These are phyloP conservation scores for Selaginella tamariscina DNA, from an alignment of 75 land plant genomes.

Conservation along the genomic window DNA sequence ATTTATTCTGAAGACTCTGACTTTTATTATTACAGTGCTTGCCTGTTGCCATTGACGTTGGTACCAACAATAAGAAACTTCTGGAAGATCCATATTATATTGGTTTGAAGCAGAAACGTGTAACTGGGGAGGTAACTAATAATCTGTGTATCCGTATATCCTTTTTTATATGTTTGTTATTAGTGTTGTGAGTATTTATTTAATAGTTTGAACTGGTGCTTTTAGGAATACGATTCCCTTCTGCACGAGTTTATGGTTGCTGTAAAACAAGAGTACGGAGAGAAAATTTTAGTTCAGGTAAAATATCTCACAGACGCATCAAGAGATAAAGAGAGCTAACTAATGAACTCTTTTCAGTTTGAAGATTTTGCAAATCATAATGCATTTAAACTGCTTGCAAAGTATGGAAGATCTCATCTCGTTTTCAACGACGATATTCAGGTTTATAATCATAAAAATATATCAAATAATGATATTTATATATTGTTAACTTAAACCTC, in stretches of 20 bases:
- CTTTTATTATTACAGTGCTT: conserved; percentile 5
- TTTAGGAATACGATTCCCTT: conserved; percentile 10
- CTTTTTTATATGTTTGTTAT: no score
- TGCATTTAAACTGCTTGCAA: conserved; percentile 7
- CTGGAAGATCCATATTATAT: conserved; percentile 7
- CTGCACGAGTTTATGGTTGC: conserved; percentile 6
- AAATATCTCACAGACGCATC: no score
- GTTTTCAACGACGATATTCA: conserved; percentile 12
- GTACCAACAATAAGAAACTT: conserved; percentile 10
- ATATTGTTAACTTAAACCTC: no score
- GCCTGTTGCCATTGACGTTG: conserved; percentile 8
- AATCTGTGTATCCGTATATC: background rate
- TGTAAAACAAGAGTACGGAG: conserved; percentile 12
- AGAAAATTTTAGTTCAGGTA: conserved; percentile 4
- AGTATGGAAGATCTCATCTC: conserved; percentile 5
- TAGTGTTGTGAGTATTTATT: background rate
- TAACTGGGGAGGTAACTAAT: conserved; percentile 7
- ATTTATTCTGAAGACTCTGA: background rate
- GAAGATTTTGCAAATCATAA: conserved; percentile 13
- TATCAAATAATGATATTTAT: no score
- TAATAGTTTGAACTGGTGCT: background rate
- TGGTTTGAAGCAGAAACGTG: conserved; percentile 12
- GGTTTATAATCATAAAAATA: conserved; percentile 4
- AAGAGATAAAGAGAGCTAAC: no score
- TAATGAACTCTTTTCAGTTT: conserved; percentile 8